Percentiles rank a stretch among this genome's conserved stretches.
Conservation (phyloP, 345 rosid genomes). For the Gossypium australe region DNA sequence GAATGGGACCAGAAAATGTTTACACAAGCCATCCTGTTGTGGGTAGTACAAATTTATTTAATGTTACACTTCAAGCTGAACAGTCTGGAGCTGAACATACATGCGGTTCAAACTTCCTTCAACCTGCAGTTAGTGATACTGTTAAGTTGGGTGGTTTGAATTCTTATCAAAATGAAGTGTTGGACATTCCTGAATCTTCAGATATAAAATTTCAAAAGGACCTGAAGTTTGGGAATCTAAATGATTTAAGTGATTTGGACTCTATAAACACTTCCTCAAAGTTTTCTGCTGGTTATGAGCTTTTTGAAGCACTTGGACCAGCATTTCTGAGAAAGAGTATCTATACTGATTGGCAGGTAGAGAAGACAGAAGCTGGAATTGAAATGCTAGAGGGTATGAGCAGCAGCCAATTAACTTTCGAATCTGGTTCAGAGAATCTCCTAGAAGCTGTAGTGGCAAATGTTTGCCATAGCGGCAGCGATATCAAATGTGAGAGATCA, state of each 20-base stretch:
- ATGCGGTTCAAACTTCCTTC: conserved; percentile 27
- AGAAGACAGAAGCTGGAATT: conserved; percentile 41
- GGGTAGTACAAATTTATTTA: conserved; percentile 27
- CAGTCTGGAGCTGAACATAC: conserved; percentile 26
- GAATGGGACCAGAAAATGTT: conserved; percentile 25
- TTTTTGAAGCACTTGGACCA: conserved; percentile 83
- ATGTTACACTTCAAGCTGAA: conserved; percentile 41
- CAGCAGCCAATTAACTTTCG: conserved; percentile 53
- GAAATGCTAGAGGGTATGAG: conserved; percentile 47
- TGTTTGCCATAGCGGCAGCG: conserved; percentile 47
- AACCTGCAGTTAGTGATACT: conserved; percentile 27
- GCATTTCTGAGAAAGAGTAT: conserved; percentile 39
- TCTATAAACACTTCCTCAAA: conserved; percentile 34
- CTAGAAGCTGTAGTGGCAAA: conserved; percentile 86
- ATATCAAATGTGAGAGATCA: conserved; percentile 46
- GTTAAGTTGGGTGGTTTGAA: conserved; percentile 26
- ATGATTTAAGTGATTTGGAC: conserved; percentile 31
- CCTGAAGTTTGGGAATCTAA: conserved; percentile 27
- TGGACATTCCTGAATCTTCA: conserved; percentile 35
- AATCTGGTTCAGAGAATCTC: conserved; percentile 65
- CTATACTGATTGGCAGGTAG: conserved; percentile 35
- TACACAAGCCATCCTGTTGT: conserved; percentile 30
- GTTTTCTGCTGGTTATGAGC: conserved; percentile 66
- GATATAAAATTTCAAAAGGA: conserved; percentile 30
- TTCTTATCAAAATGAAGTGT: conserved; percentile 26